Base-by-base conservation (phyloP, 495 filamentous ascomycete genomes). In the Penicillium crystallinum region DNA sequence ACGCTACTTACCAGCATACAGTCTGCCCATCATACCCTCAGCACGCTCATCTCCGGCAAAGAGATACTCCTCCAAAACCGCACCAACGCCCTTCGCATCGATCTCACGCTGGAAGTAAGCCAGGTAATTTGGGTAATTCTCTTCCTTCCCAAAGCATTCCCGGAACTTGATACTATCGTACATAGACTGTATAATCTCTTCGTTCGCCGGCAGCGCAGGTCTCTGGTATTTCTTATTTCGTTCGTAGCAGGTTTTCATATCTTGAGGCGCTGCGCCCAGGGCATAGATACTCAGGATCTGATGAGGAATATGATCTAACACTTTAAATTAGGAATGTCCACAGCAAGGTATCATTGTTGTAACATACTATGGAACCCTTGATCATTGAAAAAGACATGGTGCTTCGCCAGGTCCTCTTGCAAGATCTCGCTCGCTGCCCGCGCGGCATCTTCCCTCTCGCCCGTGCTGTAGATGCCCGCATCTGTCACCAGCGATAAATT, bases 301-400 rank as follows among this genome's bases (percentile, higher is more conserved):
- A 58, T 96, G 90, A 3, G 72, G 80, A 48, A 93, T 87, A 67
- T 92, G 75, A 53, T 80, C 72, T 70, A 57, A 31, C 2, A 31
- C 8, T 10, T 31, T 31, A 6, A 11, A 7, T 31, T 3, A 7
- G 7, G 23, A 27, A 7, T 7, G 7, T 27, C 3, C 3, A 27
- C 7, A 27, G 3, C 23, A 7, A 7, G 23, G 23, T 3, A 27
- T 7, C 3, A 27, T 27, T 27, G 23, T 27, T 27, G 7, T 27
- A 4, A 64, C 72, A 74, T 78, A 76, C 85, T 85, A 58, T 88
- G 87, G 56, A 85, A 91, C 0, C 83, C 83, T 1, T 63, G 53
- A 1, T 78, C 21, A 53, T 89, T 89, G 73, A 88, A 93, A 68
- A 84, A 95, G 23, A 90, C 82, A 62, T 95, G 88, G 62, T 91